Evolutionary conservation across 257 asterid species (phyloP).

Genomic region (Cinchona pubescens): DNA sequence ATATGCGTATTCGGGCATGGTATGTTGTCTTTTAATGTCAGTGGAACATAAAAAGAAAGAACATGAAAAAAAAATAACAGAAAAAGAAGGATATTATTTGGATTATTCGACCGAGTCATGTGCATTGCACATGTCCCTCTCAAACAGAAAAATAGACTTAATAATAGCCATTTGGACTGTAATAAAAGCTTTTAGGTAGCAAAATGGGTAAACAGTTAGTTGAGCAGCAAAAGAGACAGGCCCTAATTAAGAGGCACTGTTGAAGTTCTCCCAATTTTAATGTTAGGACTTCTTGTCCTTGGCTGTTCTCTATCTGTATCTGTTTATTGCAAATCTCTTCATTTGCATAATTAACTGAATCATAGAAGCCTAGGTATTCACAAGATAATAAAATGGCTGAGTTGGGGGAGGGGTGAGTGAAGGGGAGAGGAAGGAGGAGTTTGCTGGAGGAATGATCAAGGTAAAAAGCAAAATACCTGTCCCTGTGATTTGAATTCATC

Average conservation of each 20-base stretch:
- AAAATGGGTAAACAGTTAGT: background rate
- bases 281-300: background rate
- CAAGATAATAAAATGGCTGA: background rate
- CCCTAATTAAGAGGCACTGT: background rate
- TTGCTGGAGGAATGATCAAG: background rate
- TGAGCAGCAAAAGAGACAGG: background rate
- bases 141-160: background rate
- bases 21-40: background rate
- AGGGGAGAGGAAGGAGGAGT: background rate
- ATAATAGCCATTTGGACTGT: background rate
- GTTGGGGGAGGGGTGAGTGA: background rate
- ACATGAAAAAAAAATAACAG: background rate
- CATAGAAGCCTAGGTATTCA: background rate
- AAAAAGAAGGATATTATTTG: background rate
- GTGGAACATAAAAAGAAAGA: too few species aligned
- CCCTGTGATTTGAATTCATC: conserved; percentile 92
- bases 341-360: background rate
- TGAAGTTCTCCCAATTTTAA: background rate
- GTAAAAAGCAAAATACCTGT: conserved; percentile 54
- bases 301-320: background rate
- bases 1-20: background rate
- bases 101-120: background rate
- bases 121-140: background rate
- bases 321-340: background rate
- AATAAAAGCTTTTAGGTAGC: background rate